Evolutionary conservation across 2,329 filamentous ascomycete species (phyloP), one percentile per base, ranked within the genome.

Genomic region (Myriosclerotinia duriaeana): DNA sequence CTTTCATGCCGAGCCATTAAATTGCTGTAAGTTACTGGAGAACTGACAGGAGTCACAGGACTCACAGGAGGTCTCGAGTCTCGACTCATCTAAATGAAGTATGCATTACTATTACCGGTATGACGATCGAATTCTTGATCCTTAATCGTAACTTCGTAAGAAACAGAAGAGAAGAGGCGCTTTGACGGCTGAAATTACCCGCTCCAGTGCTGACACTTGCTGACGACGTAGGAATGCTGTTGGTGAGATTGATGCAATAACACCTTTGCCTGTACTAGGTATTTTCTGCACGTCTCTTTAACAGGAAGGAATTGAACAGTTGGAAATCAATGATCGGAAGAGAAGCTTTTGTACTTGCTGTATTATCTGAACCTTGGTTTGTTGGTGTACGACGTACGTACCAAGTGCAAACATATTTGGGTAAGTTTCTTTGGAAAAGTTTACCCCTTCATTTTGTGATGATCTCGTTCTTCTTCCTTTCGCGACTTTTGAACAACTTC

Each of bases 141-240:
- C 30, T 36, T 48, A 15, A 30, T 62, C 34, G 44, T 34, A 34
- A 34, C 2, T 9, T 40, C n/a, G 42, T 30, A 54, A 53, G 26
- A 40, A 42, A 34, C 22, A 34, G 8, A 54, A 42, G 30, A 22
- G 50, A 53, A 30, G 38, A 30, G 60, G 60, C 48, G 60, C 42
- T 53, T 62, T 53, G 34, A 38, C 46, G 46, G n/a, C 46, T 62
- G 34, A n/a, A n/a, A 38, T 40, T 53, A 40, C 46, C 46, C n/a
- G 46, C 59, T 30, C 34, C n/a, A n/a, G 36, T 22, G 48, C 48
- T 53, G 60, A 63, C 48, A 63, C 60, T 63, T 42, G 59, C 46
- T 42, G 36, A 62, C 59, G 36, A 63, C 46, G 48, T 61, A 61
- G 58, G 44, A 61, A 50, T 48, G 42, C 22, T 50, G 14, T 26